Conservation (phyloP, 140 eudicot species). For the Flaveria floridana region DNA sequence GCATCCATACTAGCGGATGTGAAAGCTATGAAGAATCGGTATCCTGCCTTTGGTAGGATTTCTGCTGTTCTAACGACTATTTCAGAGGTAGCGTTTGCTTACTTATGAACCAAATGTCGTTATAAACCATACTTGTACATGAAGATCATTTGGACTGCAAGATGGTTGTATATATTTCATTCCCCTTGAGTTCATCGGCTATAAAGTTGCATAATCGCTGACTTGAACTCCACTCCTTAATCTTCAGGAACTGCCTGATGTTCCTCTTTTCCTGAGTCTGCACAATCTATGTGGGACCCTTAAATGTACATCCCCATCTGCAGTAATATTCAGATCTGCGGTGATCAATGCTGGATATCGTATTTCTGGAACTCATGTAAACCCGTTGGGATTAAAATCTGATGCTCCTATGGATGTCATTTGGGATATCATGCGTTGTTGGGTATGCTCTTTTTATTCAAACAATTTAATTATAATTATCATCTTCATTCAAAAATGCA, state of each 20-base stretch:
- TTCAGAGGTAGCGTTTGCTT: constrained; percentile 56
- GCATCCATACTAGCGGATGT: constrained; percentile 69
- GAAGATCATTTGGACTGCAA: not conserved
- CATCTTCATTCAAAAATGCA: not conserved
- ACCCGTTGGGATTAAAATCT: constrained; percentile 79
- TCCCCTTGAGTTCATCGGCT: too few species aligned
- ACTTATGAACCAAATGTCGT: not conserved
- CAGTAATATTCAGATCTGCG: constrained; percentile 85
- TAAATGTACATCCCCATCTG: constrained; percentile 94
- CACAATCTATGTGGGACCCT: constrained; percentile 91
- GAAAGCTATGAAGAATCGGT: constrained; percentile 62
- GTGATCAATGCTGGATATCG: constrained; percentile 94
- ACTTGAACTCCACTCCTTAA: not conserved
- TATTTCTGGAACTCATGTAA: constrained; percentile 86
- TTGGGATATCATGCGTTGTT: constrained; percentile 98
- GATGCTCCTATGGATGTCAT: constrained; percentile 95
- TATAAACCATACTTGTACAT: not conserved
- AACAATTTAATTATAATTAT: not conserved
- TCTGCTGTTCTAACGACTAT: constrained; percentile 86
- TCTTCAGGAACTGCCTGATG: constrained; percentile 84
- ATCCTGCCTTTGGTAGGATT: constrained; percentile 80
- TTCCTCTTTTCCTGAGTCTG: constrained; percentile 84
- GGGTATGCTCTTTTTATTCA: constrained; percentile 50
- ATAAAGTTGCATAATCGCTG: not conserved
- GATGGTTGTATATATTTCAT: not conserved